Evolutionary conservation across 2,329 filamentous ascomycete species (phyloP), one percentile per base, ranked within the genome.

Genomic region (Pyrenophora teres): DNA sequence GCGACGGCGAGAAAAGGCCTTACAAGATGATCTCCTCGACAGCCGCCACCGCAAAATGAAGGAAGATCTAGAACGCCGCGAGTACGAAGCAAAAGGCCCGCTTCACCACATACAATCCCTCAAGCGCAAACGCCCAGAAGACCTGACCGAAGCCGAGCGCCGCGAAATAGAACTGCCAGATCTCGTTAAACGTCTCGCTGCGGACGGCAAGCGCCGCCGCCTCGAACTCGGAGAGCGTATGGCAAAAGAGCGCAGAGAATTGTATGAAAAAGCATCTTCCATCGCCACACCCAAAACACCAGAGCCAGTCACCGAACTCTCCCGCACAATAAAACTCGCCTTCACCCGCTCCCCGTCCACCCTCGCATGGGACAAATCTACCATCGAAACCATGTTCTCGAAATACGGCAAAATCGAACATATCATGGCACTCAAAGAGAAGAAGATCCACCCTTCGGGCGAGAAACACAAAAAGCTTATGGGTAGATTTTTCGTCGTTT

Each of bases 61-160:
- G 59, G 91, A 96, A 67, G 92, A 97, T 68, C 77, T 97, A 43
- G 92, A 96, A 75, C 82, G 84, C 21, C 80, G 89, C 16, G 93
- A 96, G 73, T 78, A 83, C 16, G 78, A 77, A 13, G 65, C 60
- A 15, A 51, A 46, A 5, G 50, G 58, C 13, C 78, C 75, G 0
- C 68, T 65, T 19, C 30, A 25, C 63, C 51, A 67, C 15, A 15
- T 15, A 15, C 15, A 15, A 15, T 15, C 15, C 4, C 53, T 73
- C 15, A 75, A 78, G 58, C 72, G 78, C 52, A 75, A 80, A 44
- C 73, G 76, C n/a, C 71, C 73, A 1, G 76, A 75, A 30, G 77
- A 77, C 33, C 65, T 67, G 44, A 74, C 69, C 30, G 78, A 78
- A 25, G 86, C 86, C 2, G 78, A 85, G 44, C 86, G 84, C 68